These are phyloP conservation scores for Stagonosporopsis rhizophila DNA, from an alignment of 2,329 filamentous ascomycete genomes.

Conservation along the genomic window DNA sequence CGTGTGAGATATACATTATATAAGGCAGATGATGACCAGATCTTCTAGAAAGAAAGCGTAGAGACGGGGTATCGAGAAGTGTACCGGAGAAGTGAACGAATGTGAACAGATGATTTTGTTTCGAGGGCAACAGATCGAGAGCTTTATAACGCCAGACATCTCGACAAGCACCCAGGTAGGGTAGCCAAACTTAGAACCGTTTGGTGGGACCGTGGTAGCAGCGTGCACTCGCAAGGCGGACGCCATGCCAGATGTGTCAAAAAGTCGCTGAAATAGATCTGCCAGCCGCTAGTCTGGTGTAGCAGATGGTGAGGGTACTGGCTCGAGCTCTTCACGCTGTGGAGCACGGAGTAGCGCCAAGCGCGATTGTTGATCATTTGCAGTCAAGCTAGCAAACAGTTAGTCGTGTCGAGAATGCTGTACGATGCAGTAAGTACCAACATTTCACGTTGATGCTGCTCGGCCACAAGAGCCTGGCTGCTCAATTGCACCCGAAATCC, in stretches of 20 bases:
- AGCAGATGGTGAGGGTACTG: slow-evolving; percentile 26
- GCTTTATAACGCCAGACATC: slow-evolving; percentile 31
- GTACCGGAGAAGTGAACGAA: slow-evolving; percentile 20
- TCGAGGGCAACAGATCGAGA: slow-evolving; percentile 6
- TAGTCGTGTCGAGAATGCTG: slow-evolving; percentile 19
- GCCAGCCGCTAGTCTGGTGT: slow-evolving; percentile 25
- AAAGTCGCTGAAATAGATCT: slow-evolving; percentile 21
- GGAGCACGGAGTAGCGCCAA: slow-evolving; percentile 24
- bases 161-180: slow-evolving; percentile 22
- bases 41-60: slow-evolving; percentile 18
- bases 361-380: slow-evolving; percentile 19
- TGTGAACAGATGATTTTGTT: slow-evolving; percentile 16
- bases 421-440: not conserved
- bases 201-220: slow-evolving; percentile 10
- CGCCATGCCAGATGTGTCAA: slow-evolving; percentile 17
- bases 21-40: slow-evolving; percentile 7
- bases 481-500: not conserved
- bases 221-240: slow-evolving; percentile 18
- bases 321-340: slow-evolving; percentile 18
- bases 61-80: slow-evolving; percentile 2
- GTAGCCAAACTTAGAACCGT: slow-evolving; percentile 19
- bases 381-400: slow-evolving; percentile 23
- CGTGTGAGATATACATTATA: slow-evolving; percentile 47
- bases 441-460: not conserved
- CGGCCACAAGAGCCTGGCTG: not conserved